A percentile compares a stretch with the other conserved stretches of the same genome.
Conservation (phyloP, 306 rosid genomes). For the Cicer chorassanicum region DNA sequence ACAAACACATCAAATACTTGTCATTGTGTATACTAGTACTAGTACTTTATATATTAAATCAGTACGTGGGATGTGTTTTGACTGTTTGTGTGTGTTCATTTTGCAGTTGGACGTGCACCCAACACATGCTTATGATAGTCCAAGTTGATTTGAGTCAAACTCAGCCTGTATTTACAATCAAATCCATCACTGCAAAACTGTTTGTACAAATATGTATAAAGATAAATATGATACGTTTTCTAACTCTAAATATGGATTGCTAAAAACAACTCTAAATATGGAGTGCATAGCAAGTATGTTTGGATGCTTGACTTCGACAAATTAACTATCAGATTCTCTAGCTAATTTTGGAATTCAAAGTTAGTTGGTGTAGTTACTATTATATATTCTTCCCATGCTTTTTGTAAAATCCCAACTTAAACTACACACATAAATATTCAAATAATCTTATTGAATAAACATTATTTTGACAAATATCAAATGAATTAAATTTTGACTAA, state of each 20-base stretch:
- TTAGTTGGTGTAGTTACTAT: neutral
- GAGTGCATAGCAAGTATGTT: slow-evolving; percentile 36
- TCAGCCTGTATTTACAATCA: slow-evolving; percentile 22
- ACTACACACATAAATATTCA: too few relatives aligned
- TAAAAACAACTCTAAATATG: slow-evolving; percentile 27
- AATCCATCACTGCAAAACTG: slow-evolving; percentile 14
- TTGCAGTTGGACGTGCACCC: slow-evolving; percentile 1
- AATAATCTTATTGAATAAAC: too few relatives aligned
- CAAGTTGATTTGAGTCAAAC: slow-evolving; percentile 29
- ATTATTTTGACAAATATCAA: too few relatives aligned
- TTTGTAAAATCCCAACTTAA: neutral
- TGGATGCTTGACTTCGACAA: slow-evolving; percentile 35
- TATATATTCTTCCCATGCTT: neutral
- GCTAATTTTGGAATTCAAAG: slow-evolving; percentile 26
- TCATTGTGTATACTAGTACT: too few relatives aligned
- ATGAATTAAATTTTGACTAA: too few relatives aligned
- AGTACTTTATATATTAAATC: neutral
- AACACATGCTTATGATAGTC: neutral
- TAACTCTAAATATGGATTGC: slow-evolving; percentile 35
- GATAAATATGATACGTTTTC: neutral
- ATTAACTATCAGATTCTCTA: slow-evolving; percentile 27
- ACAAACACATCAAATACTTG: too few relatives aligned
- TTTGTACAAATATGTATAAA: neutral
- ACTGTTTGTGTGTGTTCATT: neutral
- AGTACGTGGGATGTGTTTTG: neutral